These are phyloP conservation scores for Cutaneotrichosporon mucoides DNA, from an alignment of 1,284 basidiomycete species.

Conservation along the genomic window DNA sequence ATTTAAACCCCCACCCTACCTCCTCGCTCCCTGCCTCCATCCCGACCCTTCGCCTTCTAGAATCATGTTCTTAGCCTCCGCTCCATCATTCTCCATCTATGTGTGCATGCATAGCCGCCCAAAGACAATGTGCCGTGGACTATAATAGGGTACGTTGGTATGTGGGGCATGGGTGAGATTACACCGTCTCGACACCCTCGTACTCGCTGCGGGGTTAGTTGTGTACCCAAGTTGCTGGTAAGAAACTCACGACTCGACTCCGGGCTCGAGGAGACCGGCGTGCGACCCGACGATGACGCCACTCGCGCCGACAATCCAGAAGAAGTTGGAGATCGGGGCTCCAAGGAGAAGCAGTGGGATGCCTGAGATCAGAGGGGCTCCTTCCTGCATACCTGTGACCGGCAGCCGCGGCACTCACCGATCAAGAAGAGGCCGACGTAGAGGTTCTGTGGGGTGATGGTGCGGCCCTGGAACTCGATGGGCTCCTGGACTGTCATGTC, in stretches of 20 bases:
- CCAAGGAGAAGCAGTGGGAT: slow-evolving; percentile 49
- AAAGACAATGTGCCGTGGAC: background rate
- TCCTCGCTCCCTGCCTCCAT: no score
- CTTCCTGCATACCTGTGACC: background rate
- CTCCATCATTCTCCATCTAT: no score
- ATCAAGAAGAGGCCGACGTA: slow-evolving; percentile 59
- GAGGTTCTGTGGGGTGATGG: slow-evolving; percentile 54
- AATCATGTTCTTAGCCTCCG: no score
- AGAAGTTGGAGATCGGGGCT: slow-evolving; percentile 48
- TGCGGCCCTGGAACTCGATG: slow-evolving; percentile 51
- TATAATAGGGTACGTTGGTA: background rate
- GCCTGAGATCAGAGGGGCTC: slow-evolving; percentile 21
- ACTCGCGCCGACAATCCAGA: slow-evolving; percentile 49
- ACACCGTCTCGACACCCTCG: slow-evolving; percentile 37
- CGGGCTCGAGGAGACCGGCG: slow-evolving; percentile 56
- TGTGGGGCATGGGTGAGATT: slow-evolving; percentile 1
- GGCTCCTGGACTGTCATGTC: slow-evolving; percentile 35
- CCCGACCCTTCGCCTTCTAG: no score
- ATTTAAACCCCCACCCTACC: no score
- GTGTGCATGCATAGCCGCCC: background rate
- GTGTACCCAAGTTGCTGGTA: background rate
- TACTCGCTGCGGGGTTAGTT: slow-evolving; percentile 29
- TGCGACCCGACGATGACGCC: slow-evolving; percentile 53
- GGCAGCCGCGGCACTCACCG: slow-evolving; percentile 26
- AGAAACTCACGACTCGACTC: slow-evolving; percentile 44